Evolutionary conservation across 2,329 filamentous ascomycete species (phyloP).

Genomic region (Trichoderma atroviride): DNA sequence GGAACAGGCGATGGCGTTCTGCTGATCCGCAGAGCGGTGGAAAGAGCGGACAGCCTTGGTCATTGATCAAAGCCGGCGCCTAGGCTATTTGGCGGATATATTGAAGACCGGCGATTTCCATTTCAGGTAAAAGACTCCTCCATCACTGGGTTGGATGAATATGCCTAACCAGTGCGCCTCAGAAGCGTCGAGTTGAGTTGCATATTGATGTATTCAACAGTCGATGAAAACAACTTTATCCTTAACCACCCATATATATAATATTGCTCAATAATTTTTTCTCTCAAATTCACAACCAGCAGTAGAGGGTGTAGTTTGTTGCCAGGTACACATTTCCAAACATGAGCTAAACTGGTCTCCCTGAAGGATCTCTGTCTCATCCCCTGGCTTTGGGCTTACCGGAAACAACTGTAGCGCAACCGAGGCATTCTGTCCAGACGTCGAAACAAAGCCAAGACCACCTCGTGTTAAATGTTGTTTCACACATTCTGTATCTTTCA

Average conservation of each 20-base stretch:
- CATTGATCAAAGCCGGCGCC: not conserved
- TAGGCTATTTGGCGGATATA: not conserved
- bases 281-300: too few species aligned
- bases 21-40: not conserved
- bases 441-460: not conserved
- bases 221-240: not conserved
- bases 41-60: conserved; percentile 2
- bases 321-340: too few species aligned
- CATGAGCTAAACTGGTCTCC: not conserved
- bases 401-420: not conserved
- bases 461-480: not conserved
- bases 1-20: not conserved
- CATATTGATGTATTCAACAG: too few species aligned
- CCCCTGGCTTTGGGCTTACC: conserved; percentile 7
- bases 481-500: not conserved
- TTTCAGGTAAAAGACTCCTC: not conserved
- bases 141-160: not conserved
- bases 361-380: conserved; percentile 9
- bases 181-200: not conserved
- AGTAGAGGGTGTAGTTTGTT: too few species aligned
- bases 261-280: not conserved
- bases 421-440: not conserved
- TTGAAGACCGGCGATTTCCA: not conserved
- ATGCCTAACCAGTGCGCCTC: not conserved
- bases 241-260: not conserved